Evolutionary conservation across 148 eudicot species (phyloP).

Genomic region (Tetragonia tetragonoides): DNA sequence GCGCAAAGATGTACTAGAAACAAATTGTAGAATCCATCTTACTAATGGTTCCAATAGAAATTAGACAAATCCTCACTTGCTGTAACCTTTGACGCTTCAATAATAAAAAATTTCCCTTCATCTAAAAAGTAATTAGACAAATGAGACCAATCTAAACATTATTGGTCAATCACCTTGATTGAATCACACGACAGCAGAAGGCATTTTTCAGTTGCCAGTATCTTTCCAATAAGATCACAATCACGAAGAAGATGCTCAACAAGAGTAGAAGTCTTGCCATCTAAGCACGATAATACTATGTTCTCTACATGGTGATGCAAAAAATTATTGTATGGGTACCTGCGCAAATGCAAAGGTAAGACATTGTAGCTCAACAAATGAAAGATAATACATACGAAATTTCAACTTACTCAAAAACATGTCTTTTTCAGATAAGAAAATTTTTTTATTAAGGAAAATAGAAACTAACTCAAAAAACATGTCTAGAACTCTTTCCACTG

Average conservation of each 20-base stretch:
- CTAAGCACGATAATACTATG: constrained; percentile 72
- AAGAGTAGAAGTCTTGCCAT: constrained; percentile 67
- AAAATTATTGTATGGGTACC: constrained; percentile 96
- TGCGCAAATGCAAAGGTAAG: constrained; percentile 27
- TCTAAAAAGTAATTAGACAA: neutral
- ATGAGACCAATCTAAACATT: constrained; percentile 2
- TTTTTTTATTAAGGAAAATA: too few relatives aligned
- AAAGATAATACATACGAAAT: neutral
- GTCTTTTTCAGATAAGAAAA: too few relatives aligned
- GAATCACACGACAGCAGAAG: constrained; percentile 48
- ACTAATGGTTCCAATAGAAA: neutral
- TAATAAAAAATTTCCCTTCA: too few relatives aligned
- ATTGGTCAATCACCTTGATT: constrained; percentile 49
- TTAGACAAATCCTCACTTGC: too few relatives aligned
- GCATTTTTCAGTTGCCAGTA: constrained; percentile 79
- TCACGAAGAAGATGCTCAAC: constrained; percentile 78
- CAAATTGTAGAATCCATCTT: neutral
- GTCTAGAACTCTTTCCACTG: constrained; percentile 64
- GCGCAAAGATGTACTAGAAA: neutral
- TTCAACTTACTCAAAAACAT: constrained; percentile 47
- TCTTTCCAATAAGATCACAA: constrained; percentile 76
- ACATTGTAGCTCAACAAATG: constrained; percentile 1
- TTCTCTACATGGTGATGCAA: constrained; percentile 86
- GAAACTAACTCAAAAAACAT: constrained; percentile 78
- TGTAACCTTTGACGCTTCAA: too few relatives aligned